phyloP scores from a whole-genome alignment of 805 yeast genomes.

The Candida parachauliodes region DNA sequence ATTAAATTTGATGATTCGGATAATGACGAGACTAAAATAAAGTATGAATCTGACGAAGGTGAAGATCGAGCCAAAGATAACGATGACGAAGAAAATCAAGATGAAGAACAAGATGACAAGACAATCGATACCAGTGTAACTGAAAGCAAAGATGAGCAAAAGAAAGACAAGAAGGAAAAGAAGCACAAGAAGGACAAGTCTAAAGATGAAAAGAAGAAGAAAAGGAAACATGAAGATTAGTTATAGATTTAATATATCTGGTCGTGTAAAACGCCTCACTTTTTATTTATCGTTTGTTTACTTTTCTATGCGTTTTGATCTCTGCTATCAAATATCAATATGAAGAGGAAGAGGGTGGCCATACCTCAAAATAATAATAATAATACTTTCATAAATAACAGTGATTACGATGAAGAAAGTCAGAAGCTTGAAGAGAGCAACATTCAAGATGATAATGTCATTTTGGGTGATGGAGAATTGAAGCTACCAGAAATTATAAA shows the following conservation, averaged over 20 bases:
- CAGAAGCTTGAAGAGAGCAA: background rate
- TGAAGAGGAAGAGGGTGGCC: conserved; percentile 9
- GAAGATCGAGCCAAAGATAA: conserved; percentile 23
- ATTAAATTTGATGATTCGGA: conserved; percentile 25
- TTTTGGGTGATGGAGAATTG: background rate
- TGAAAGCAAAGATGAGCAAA: conserved; percentile 22
- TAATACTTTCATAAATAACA: conserved; percentile 36
- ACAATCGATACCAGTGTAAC: conserved; percentile 19
- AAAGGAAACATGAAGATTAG: conserved; percentile 6
- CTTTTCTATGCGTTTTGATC: conserved; percentile 2
- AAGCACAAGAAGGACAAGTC: conserved; percentile 15
- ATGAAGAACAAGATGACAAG: conserved; percentile 25
- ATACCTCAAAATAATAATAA: conserved; percentile 16
- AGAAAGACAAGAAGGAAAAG: conserved; percentile 23
- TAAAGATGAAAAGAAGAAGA: conserved; percentile 5
- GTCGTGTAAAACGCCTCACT: conserved; percentile 9
- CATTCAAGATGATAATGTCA: conserved; percentile 1
- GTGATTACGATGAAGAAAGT: conserved; percentile 24
- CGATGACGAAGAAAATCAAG: conserved; percentile 19
- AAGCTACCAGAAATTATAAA: background rate
- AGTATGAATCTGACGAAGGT: conserved; percentile 23
- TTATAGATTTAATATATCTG: background rate
- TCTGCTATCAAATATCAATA: background rate
- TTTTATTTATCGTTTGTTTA: conserved; percentile 1
- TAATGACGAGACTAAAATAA: conserved; percentile 20